A percentile compares a stretch with the other conserved stretches of the same genome.
These are phyloP conservation scores for Barnettozyma salicaria DNA, from an alignment of 805 yeast genomes.

Conservation along the genomic window DNA sequence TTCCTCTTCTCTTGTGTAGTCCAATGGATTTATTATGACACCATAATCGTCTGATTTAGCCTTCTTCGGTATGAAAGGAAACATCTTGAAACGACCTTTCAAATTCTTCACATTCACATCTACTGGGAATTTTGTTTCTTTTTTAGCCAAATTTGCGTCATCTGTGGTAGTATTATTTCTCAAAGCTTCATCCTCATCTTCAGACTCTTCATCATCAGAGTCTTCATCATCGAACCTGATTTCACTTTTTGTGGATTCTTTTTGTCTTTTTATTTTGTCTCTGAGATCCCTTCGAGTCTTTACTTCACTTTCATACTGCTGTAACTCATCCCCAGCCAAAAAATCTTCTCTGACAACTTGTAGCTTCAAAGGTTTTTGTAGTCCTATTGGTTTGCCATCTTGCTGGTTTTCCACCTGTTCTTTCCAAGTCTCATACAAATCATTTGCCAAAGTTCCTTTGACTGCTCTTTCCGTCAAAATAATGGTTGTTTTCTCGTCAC, in stretches of 20 bases:
- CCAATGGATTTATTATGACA: conserved; percentile 57
- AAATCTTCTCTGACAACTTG: conserved; percentile 42
- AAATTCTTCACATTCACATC: conserved; percentile 30
- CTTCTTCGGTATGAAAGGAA: conserved; percentile 61
- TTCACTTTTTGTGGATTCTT: conserved; percentile 26
- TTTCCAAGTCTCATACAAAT: conserved; percentile 51
- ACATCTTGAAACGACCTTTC: conserved; percentile 46
- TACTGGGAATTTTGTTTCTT: conserved; percentile 28
- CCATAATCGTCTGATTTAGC: conserved; percentile 85
- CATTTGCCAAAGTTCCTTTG: conserved; percentile 40
- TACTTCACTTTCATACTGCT: conserved; percentile 40
- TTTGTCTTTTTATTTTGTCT: conserved; percentile 26
- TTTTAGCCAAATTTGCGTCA: conserved; percentile 10
- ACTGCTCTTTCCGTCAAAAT: conserved; percentile 66
- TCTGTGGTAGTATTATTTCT: conserved; percentile 13
- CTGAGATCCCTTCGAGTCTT: conserved; percentile 39
- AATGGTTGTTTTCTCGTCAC: conserved; percentile 60
- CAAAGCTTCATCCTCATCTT: conserved; percentile 23
- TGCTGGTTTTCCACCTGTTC: conserved; percentile 38
- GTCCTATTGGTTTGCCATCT: conserved; percentile 58
- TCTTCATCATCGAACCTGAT: conserved; percentile 26
- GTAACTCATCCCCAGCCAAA: conserved; percentile 45
- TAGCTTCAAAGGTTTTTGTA: conserved; percentile 38
- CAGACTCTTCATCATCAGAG: conserved; percentile 24
- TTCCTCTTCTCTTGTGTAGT: conserved; percentile 51